A percentile compares a stretch with the other conserved stretches of the same genome.
Evolutionary conservation across 768 basidiomycete species (phyloP).

Genomic region (Auricularia sp.): DNA sequence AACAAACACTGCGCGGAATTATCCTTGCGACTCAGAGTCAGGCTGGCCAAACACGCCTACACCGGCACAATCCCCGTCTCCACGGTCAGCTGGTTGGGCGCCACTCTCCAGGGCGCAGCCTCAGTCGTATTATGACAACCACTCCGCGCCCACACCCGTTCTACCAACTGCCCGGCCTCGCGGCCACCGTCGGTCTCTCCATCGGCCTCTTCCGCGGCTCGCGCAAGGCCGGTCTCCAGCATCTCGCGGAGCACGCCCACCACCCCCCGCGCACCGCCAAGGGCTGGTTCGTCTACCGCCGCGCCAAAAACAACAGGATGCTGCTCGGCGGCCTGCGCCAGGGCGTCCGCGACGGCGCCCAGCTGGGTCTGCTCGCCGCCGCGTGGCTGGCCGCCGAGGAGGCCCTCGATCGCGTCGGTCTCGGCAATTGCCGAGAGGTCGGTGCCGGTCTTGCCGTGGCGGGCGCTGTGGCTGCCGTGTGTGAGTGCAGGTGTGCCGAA

Average conservation of each 20-base stretch:
- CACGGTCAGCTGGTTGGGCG: not conserved
- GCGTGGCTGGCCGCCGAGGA: constrained; percentile 44
- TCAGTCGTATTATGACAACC: not conserved
- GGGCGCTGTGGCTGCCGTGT: constrained; percentile 43
- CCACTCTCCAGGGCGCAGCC: not conserved
- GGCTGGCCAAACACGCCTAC: no score
- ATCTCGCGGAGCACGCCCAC: constrained; percentile 89
- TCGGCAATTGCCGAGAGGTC: constrained; percentile 38
- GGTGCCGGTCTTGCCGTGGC: constrained; percentile 60
- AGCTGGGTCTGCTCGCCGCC: constrained; percentile 36
- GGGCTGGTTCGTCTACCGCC: constrained; percentile 95
- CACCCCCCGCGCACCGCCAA: constrained; percentile 72
- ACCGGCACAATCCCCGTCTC: no score
- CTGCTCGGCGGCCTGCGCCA: constrained; percentile 62
- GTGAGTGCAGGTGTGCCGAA: constrained; percentile 24
- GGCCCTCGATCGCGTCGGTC: constrained; percentile 25
- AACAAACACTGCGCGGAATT: no score
- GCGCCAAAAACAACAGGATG: constrained; percentile 88
- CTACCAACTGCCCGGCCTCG: constrained; percentile 51
- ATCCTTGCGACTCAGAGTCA: no score
- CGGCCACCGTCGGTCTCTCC: constrained; percentile 48
- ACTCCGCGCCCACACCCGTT: constrained; percentile 35
- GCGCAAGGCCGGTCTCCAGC: constrained; percentile 60
- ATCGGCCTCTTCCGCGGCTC: constrained; percentile 69
- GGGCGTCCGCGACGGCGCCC: constrained; percentile 46